Conservation (phyloP, 2,329 filamentous ascomycete species). For the Microascus cirrosus region DNA sequence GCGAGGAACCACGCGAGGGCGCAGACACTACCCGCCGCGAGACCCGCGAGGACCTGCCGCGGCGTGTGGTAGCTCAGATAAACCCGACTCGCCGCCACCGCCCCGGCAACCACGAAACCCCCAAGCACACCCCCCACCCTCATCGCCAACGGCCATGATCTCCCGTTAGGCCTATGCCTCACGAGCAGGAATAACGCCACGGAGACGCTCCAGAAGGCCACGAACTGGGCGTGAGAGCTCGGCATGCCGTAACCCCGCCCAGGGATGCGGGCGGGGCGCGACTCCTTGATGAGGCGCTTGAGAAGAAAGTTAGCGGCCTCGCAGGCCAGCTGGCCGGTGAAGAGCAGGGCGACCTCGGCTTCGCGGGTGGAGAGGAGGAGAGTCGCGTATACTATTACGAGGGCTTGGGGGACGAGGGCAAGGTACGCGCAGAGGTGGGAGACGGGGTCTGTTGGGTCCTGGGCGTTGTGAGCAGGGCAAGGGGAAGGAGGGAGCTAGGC, state of each 20-base stretch:
- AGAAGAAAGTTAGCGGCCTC: conserved; percentile 83
- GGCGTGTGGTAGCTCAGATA: conserved; percentile 91
- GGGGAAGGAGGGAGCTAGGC: neutral
- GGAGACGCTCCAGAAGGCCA: conserved; percentile 80
- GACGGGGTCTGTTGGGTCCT: conserved; percentile 78
- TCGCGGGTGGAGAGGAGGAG: conserved; percentile 88
- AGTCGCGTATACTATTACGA: conserved; percentile 83
- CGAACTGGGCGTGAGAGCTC: conserved; percentile 86
- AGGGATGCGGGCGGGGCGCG: conserved; percentile 71
- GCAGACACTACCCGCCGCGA: conserved; percentile 55
- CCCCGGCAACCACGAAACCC: conserved; percentile 48
- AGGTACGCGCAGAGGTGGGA: conserved; percentile 90
- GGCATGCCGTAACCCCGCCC: conserved; percentile 99
- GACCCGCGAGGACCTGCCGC: conserved; percentile 77
- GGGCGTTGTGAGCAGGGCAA: conserved; percentile 3
- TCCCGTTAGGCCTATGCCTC: conserved; percentile 53
- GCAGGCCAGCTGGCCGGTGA: conserved; percentile 81
- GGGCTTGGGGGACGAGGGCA: conserved; percentile 81
- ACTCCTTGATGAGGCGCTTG: conserved; percentile 86
- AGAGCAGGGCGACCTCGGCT: conserved; percentile 79
- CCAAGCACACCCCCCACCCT: conserved; percentile 34
- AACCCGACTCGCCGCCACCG: conserved; percentile 71
- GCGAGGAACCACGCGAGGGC: conserved; percentile 69
- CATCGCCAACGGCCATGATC: neutral
- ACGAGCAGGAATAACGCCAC: conserved; percentile 75